Evolutionary conservation across 2,329 filamentous ascomycete species (phyloP).

Genomic region (Hymenoscyphus scutula): DNA sequence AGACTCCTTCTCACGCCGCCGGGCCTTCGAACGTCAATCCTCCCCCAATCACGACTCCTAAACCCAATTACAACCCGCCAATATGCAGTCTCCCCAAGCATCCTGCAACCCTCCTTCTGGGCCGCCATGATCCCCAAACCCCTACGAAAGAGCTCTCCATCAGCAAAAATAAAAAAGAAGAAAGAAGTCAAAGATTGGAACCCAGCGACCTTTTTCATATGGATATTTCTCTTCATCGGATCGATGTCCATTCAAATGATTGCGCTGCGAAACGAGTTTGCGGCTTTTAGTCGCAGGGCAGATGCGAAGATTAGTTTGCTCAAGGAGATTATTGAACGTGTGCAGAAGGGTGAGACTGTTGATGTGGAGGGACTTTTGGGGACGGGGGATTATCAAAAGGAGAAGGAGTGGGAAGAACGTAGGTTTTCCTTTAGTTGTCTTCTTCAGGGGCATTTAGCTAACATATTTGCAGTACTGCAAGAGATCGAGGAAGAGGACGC

Average conservation of each 20-base stretch:
- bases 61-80: conserved; percentile 15
- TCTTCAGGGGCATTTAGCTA: neutral
- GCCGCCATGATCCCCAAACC: conserved; percentile 66
- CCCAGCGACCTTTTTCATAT: conserved; percentile 77
- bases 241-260: conserved; percentile 96
- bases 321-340: conserved; percentile 69
- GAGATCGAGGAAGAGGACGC: conserved; percentile 65
- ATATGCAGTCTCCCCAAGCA: conserved; percentile 39
- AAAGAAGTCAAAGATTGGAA: conserved; percentile 67
- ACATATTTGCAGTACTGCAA: conserved; percentile 52
- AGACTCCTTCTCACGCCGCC: conserved; percentile 29
- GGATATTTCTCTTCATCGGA: conserved; percentile 82
- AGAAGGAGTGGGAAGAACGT: conserved; percentile 88
- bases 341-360: conserved; percentile 71
- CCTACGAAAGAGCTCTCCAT: conserved; percentile 47
- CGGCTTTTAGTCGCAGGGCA: conserved; percentile 69
- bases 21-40: conserved; percentile 24
- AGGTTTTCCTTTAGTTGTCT: conserved; percentile 34
- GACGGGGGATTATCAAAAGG: conserved; percentile 69
- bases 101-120: conserved; percentile 54
- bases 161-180: conserved; percentile 39
- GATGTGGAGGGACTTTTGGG: conserved; percentile 83
- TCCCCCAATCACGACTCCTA: conserved; percentile 15
- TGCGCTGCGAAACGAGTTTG: conserved; percentile 71
- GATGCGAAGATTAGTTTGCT: conserved; percentile 76